phyloP scores from a whole-genome alignment of 768 basidiomycete genomes.

The Stropharia rugosoannulata region DNA sequence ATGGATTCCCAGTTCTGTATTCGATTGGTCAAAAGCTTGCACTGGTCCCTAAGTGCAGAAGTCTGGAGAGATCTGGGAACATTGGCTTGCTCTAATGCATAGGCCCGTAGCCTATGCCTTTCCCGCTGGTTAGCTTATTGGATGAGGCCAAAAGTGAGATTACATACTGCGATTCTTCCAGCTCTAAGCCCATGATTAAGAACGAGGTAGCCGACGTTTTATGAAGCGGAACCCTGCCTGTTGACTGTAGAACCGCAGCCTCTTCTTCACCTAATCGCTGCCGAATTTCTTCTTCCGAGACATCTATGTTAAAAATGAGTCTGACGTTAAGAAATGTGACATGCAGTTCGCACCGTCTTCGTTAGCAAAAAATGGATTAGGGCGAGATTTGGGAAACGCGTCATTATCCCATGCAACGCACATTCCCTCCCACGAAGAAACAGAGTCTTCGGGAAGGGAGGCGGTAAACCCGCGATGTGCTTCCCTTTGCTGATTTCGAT shows the following conservation, averaged over 20 bases:
- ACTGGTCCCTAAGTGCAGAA: neutral
- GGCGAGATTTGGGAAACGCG: neutral
- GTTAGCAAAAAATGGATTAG: conserved; percentile 4
- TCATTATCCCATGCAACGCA: conserved; percentile 5
- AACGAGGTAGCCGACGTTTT: neutral
- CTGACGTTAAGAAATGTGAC: too few species aligned
- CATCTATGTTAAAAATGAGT: too few species aligned
- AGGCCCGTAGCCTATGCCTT: too few species aligned
- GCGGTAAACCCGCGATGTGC: conserved; percentile 8
- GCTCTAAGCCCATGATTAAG: neutral
- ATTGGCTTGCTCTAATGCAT: neutral
- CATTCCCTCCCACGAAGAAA: neutral
- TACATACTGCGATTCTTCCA: conserved; percentile 9
- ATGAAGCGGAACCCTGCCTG: neutral
- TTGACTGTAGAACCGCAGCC: too few species aligned
- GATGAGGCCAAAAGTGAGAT: neutral
- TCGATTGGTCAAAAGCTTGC: neutral
- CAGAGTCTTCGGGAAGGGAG: neutral
- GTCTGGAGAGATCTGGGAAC: neutral
- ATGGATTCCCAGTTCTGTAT: conserved; percentile 11
- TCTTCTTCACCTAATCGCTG: conserved; percentile 1
- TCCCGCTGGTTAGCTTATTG: too few species aligned
- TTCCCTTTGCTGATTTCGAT: conserved; percentile 10
- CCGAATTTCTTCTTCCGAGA: neutral
- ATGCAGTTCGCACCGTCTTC: too few species aligned